Conservation (phyloP, 148 eudicot genomes). For the Rhododendron williamsianum region DNA sequence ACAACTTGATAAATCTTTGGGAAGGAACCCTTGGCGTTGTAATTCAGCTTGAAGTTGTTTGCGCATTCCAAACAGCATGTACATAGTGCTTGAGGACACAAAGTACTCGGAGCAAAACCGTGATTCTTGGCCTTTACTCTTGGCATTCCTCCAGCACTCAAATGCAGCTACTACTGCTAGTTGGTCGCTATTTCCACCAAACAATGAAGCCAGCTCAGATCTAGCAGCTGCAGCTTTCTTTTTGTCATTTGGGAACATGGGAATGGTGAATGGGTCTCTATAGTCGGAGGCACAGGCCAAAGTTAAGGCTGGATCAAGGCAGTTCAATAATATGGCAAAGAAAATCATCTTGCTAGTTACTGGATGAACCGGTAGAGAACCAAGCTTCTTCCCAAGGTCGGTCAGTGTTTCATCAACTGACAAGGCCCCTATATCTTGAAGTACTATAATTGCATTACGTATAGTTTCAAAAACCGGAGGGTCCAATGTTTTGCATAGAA, state of each 20-base stretch:
- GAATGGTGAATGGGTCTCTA: conserved; percentile 78
- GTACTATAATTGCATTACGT: conserved; percentile 69
- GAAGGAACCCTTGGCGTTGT: conserved; percentile 49
- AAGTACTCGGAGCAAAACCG: conserved; percentile 75
- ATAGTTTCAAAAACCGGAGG: conserved; percentile 79
- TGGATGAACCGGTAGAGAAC: conserved; percentile 87
- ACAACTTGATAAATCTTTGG: conserved; percentile 47
- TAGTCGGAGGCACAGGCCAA: conserved; percentile 85
- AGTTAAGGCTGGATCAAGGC: conserved; percentile 95
- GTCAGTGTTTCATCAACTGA: conserved; percentile 71
- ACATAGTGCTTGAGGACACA: conserved; percentile 62
- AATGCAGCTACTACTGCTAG: conserved; percentile 89
- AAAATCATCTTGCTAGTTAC: conserved; percentile 86
- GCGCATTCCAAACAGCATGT: conserved; percentile 72
- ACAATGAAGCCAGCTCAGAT: conserved; percentile 68
- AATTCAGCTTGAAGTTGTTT: conserved; percentile 65
- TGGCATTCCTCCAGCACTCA: conserved; percentile 85
- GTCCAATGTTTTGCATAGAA: conserved; percentile 74
- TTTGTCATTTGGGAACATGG: conserved; percentile 65
- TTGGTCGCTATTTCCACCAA: conserved; percentile 86
- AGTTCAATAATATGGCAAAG: conserved; percentile 66
- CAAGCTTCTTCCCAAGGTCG: conserved; percentile 74
- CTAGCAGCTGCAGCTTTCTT: conserved; percentile 64
- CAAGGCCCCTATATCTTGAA: conserved; percentile 90
- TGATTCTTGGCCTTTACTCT: conserved; percentile 46